Conservation (phyloP, 768 basidiomycete genomes). For the Leccinum uliginosum region DNA sequence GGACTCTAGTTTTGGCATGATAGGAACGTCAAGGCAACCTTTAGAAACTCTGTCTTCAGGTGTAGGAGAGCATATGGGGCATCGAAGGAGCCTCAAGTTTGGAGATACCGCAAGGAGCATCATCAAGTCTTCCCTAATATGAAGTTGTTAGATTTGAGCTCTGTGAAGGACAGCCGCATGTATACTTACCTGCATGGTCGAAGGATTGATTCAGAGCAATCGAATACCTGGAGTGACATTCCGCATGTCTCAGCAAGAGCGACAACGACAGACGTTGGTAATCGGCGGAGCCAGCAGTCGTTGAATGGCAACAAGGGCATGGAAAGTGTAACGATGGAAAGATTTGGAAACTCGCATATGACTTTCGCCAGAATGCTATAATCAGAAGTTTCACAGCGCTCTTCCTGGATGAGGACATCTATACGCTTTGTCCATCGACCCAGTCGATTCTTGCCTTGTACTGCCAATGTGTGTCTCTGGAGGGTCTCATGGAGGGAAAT, state of each 20-base stretch:
- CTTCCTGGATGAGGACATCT: conserved; percentile 23
- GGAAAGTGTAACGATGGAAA: conserved; percentile 22
- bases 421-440: conserved; percentile 28
- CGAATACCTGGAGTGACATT: conserved; percentile 23
- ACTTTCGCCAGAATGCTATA: conserved; percentile 21
- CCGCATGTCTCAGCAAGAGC: conserved; percentile 27
- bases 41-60: conserved; percentile 18
- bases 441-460: conserved; percentile 3
- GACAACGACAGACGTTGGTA: conserved; percentile 18
- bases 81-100: conserved; percentile 27
- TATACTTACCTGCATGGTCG: conserved; percentile 26
- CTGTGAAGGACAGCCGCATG: neutral
- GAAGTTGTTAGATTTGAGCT: neutral
- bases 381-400: conserved; percentile 23
- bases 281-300: conserved; percentile 25
- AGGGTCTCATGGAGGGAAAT: conserved; percentile 14
- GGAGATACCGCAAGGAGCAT: conserved; percentile 20
- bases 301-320: conserved; percentile 24
- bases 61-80: conserved; percentile 26
- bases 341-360: conserved; percentile 24
- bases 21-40: conserved; percentile 19
- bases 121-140: conserved; percentile 27
- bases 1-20: conserved; percentile 27
- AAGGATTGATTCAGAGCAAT: conserved; percentile 28
- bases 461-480: conserved; percentile 2